Evolutionary conservation across 2,329 filamentous ascomycete genomes (phyloP).

Genomic region (Pseudogymnoascus sp.): DNA sequence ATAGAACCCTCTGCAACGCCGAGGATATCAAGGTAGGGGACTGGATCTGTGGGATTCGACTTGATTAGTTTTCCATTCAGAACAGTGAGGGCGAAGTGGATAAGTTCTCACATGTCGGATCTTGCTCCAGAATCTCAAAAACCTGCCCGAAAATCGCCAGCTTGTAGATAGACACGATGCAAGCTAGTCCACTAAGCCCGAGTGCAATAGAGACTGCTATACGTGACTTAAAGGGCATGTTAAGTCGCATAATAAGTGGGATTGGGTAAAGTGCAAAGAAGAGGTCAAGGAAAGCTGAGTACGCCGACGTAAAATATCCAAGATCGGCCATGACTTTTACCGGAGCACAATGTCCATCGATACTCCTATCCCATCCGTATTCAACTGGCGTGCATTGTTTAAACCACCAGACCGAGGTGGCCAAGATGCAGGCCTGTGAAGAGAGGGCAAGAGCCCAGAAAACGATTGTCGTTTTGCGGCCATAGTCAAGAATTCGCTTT

Average conservation of each 20-base stretch:
- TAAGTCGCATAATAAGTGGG: constrained; percentile 28
- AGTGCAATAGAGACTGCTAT: constrained; percentile 22
- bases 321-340: constrained; percentile 20
- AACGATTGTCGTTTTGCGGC: constrained; percentile 23
- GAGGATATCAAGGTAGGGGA: constrained; percentile 24
- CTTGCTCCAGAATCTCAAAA: constrained; percentile 19
- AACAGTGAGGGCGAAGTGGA: background rate
- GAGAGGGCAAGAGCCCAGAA: constrained; percentile 28
- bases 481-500: constrained; percentile 28
- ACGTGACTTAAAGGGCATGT: constrained; percentile 25
- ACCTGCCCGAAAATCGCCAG: constrained; percentile 22
- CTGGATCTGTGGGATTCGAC: constrained; percentile 17
- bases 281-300: constrained; percentile 27
- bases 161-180: constrained; percentile 26
- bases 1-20: constrained; percentile 20
- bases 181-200: constrained; percentile 24
- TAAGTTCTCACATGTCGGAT: constrained; percentile 25
- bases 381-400: constrained; percentile 26
- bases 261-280: constrained; percentile 29
- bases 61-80: constrained; percentile 9
- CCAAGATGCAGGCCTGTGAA: constrained; percentile 27
- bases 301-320: constrained; percentile 27
- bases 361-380: constrained; percentile 24
- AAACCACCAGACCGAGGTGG: constrained; percentile 27
- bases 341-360: constrained; percentile 21